These are phyloP conservation scores for Cladosporium sp. DNA, from an alignment of 2,329 filamentous ascomycete genomes.

Conservation along the genomic window DNA sequence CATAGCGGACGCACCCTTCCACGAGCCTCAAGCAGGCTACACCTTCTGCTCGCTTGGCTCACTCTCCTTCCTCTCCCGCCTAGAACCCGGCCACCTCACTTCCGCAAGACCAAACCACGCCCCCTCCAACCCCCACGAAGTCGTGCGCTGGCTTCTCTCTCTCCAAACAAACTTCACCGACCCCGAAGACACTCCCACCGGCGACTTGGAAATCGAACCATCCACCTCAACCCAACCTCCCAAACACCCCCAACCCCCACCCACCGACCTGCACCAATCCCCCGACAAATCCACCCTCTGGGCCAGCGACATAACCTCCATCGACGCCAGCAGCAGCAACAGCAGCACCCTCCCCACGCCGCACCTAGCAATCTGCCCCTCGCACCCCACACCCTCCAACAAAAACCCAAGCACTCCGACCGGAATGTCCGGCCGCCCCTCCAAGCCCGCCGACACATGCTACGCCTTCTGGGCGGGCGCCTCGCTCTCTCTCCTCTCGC, in stretches of 20 bases:
- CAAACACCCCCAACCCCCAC: neutral
- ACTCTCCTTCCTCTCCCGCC: conserved; percentile 67
- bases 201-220: neutral
- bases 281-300: conserved; percentile 21
- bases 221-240: neutral
- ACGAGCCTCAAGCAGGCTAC: conserved; percentile 87
- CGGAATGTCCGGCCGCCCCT: conserved; percentile 85
- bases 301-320: conserved; percentile 68
- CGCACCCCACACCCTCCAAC: neutral
- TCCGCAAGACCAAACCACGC: conserved; percentile 19
- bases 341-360: conserved; percentile 94
- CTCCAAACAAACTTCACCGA: conserved; percentile 40
- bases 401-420: conserved; percentile 34
- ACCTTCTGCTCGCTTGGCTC: conserved; percentile 84
- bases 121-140: conserved; percentile 36
- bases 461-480: conserved; percentile 90
- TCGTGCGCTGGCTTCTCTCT: conserved; percentile 44
- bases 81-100: conserved; percentile 33
- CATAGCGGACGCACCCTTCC: conserved; percentile 69
- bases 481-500: conserved; percentile 40
- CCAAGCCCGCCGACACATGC: conserved; percentile 92
- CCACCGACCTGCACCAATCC: conserved; percentile 21
- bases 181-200: conserved; percentile 34
- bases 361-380: conserved; percentile 57
- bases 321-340: conserved; percentile 81